Base-by-base conservation (phyloP, 1,284 basidiomycete genomes). In the Mycena citricolor region DNA sequence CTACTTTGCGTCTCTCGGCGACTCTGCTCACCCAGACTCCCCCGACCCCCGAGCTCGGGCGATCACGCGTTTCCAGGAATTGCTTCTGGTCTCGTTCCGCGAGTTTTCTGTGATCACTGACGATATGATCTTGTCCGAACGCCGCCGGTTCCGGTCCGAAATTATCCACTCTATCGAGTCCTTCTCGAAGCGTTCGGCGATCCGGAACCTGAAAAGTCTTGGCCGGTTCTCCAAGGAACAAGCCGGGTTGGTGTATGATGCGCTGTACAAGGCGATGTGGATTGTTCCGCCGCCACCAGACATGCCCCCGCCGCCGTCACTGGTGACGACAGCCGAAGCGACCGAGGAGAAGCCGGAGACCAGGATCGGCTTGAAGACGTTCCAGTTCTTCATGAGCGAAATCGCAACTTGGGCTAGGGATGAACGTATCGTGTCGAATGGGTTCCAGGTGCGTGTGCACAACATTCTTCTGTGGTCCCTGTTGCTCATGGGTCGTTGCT, bases 61-160 rank as follows among this genome's bases (percentile, higher is more conserved):
- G 31, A 97, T 99, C 58, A 98, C 95, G 16, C 89, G 91, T 51
- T 99, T 99, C 77, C 97, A 99, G 66, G 94, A 99, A 67, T 81
- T 99, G 4, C 80, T 95, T 11, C 83, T 97, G 5, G 86, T 97
- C 41, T 94, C 94, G 2, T 97, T 97, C 79, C 83, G 97, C 44
- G 97, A 99, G 65, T 99, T 99, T 64, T 88, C 93, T 19, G 77
- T 94, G 52, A 95, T 99, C 62, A 95, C 92, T 0, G 94, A 98
- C 60, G 97, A 99, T 23, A 91, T 90, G 11, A 98, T 99, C 56
- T 78, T 83, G 14, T 78, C 79, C 14, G 95, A 99, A 65, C 83
- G 97, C 21, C 81, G 83, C 52, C 81, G 86, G 30, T 93, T 93
- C 70, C 81, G 95, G 37, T 80, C 84, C 34, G 94, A 97, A 61